Conservation (phyloP, 129 eudicot species). For the Flaveria bidentis region DNA sequence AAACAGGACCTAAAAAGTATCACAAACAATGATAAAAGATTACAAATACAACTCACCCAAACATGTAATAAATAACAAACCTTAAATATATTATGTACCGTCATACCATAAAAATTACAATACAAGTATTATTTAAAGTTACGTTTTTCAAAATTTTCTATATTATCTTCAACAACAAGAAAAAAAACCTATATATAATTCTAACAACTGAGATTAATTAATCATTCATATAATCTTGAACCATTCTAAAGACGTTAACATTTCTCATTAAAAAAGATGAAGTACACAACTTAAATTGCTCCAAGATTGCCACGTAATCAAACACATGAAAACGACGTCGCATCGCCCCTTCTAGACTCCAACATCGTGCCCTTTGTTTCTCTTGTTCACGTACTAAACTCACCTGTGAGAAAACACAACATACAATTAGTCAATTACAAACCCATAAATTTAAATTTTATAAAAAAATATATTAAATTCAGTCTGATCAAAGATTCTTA, state of each 20-base stretch:
- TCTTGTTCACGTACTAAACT: constrained; percentile 26
- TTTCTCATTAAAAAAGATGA: constrained; percentile 13
- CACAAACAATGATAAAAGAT: too few relatives aligned
- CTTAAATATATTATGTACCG: too few relatives aligned
- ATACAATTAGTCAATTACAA: background rate
- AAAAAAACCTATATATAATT: too few relatives aligned
- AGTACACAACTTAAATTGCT: constrained; percentile 13
- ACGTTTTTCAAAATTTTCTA: too few relatives aligned
- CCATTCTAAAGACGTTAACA: background rate
- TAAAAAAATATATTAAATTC: constrained; percentile 2
- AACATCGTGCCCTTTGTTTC: constrained; percentile 17
- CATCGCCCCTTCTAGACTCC: background rate
- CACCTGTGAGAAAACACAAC: constrained; percentile 26
- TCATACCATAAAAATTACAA: too few relatives aligned
- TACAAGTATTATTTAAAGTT: too few relatives aligned
- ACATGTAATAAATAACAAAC: too few relatives aligned
- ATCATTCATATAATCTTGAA: constrained; percentile 9
- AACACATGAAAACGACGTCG: constrained; percentile 29
- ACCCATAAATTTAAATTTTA: background rate
- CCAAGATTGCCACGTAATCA: background rate
- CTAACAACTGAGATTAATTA: constrained; percentile 5
- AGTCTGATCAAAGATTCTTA: constrained; percentile 35
- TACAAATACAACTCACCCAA: too few relatives aligned
- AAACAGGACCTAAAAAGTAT: too few relatives aligned
- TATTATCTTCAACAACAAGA: too few relatives aligned